A percentile compares a stretch with the other conserved stretches of the same genome.
Evolutionary conservation across 2,329 filamentous ascomycete species (phyloP).

Genomic region (Talaromyces sp.): DNA sequence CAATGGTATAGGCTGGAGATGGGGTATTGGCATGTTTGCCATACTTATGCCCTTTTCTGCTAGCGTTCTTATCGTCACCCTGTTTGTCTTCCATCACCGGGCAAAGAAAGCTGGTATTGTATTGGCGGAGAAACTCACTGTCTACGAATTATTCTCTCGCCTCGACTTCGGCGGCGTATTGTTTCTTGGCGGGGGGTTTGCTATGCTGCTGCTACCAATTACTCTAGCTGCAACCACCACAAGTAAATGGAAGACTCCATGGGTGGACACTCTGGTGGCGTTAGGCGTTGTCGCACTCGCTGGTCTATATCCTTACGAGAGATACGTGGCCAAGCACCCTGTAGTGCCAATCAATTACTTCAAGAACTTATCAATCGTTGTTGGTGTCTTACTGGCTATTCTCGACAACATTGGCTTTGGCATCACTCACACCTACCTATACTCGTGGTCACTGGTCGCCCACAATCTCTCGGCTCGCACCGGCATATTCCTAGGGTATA

Average conservation of each 20-base stretch:
- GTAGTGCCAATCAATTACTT: conserved; percentile 44
- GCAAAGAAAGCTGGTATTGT: conserved; percentile 23
- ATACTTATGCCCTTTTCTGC: conserved; percentile 37
- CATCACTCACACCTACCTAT: conserved; percentile 45
- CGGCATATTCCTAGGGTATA: conserved; percentile 40
- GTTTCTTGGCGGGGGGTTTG: conserved; percentile 45
- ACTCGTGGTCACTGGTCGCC: conserved; percentile 40
- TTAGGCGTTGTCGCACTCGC: conserved; percentile 39
- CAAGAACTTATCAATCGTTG: conserved; percentile 36
- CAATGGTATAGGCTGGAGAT: conserved; percentile 38
- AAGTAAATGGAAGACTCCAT: conserved; percentile 41
- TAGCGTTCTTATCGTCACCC: conserved; percentile 29
- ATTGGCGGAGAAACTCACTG: conserved; percentile 18
- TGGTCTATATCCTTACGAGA: conserved; percentile 45
- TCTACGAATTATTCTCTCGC: conserved; percentile 25
- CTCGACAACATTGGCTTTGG: conserved; percentile 41
- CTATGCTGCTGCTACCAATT: conserved; percentile 44
- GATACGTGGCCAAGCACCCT: conserved; percentile 38
- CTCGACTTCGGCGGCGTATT: conserved; percentile 38
- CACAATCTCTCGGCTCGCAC: conserved; percentile 35
- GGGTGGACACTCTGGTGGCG: conserved; percentile 40
- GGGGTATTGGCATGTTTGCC: conserved; percentile 41
- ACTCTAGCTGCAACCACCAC: conserved; percentile 40
- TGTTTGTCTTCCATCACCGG: conserved; percentile 32
- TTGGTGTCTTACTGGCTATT: conserved; percentile 35